Conservation (phyloP, 192 early-diverging fungal genomes). For the Coemansia sp. region DNA sequence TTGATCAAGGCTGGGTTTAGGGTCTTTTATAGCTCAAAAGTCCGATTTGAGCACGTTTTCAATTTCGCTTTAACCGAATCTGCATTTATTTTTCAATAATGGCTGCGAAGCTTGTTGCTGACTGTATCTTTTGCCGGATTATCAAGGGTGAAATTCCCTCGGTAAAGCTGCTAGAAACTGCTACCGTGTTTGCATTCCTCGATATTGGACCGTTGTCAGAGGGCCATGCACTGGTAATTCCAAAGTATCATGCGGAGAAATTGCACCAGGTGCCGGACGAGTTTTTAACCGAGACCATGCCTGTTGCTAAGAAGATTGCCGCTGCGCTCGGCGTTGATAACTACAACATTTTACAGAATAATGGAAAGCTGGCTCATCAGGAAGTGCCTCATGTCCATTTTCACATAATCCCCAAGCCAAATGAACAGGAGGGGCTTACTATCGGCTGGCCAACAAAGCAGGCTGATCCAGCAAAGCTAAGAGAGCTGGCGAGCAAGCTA, state of each 20-base stretch:
- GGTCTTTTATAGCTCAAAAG: no score
- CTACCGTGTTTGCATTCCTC: slow-evolving; percentile 74
- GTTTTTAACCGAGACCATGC: slow-evolving; percentile 76
- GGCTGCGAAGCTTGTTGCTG: slow-evolving; percentile 39
- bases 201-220: slow-evolving; percentile 75
- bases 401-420: slow-evolving; percentile 76
- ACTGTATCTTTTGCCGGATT: slow-evolving; percentile 93
- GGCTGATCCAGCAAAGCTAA: slow-evolving; percentile 56
- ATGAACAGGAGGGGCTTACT: slow-evolving; percentile 62
- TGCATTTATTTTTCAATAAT: slow-evolving; percentile 14
- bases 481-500: slow-evolving; percentile 32
- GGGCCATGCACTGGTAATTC: slow-evolving; percentile 63
- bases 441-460: slow-evolving; percentile 66
- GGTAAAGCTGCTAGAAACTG: slow-evolving; percentile 79
- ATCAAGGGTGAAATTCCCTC: slow-evolving; percentile 81
- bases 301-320: slow-evolving; percentile 87
- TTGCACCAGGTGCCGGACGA: slow-evolving; percentile 88
- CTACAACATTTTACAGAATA: slow-evolving; percentile 94
- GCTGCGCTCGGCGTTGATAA: slow-evolving; percentile 65
- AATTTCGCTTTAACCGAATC: neutral
- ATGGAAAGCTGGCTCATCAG: slow-evolving; percentile 72
- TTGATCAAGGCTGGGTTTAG: no score
- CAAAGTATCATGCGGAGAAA: slow-evolving; percentile 73
- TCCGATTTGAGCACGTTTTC: no score
- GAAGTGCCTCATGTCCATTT: slow-evolving; percentile 92